These are phyloP conservation scores for Piper betle DNA, from an alignment of 164 flowering plant species.

Conservation along the genomic window DNA sequence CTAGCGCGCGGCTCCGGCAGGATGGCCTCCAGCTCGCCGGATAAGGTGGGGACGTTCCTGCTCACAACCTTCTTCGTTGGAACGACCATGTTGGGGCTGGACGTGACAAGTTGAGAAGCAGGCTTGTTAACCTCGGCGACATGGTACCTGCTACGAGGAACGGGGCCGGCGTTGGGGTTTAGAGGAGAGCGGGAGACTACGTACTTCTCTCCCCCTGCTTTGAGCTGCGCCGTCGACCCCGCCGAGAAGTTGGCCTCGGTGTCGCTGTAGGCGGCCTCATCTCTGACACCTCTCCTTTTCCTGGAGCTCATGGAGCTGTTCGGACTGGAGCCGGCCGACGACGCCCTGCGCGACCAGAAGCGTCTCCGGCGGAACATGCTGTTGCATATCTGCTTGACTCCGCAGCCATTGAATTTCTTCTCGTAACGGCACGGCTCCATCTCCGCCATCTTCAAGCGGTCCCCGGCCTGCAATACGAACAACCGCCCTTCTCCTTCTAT, in stretches of 20 bases:
- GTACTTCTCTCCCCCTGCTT: slow-evolving; percentile 1
- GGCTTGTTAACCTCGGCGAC: slow-evolving; percentile 13
- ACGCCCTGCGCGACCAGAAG: slow-evolving; percentile 15
- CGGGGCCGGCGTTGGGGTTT: background rate
- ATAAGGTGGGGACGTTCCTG: slow-evolving; percentile 34
- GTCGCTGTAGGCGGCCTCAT: slow-evolving; percentile 18
- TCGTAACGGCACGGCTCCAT: slow-evolving; percentile 28
- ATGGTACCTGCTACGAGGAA: slow-evolving; percentile 1
- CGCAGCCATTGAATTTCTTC: slow-evolving; percentile 71
- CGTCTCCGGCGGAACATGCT: slow-evolving; percentile 39
- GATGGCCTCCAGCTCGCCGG: slow-evolving; percentile 74
- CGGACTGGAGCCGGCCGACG: background rate
- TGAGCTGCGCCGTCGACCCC: background rate
- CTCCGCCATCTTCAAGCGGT: slow-evolving; percentile 5
- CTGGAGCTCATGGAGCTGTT: slow-evolving; percentile 19
- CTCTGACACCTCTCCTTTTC: slow-evolving; percentile 28
- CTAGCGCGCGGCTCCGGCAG: slow-evolving; percentile 42
- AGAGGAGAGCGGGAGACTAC: slow-evolving; percentile 1
- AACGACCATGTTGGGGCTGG: background rate
- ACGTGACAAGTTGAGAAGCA: slow-evolving; percentile 8
- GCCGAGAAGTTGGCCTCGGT: background rate
- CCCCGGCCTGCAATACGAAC: background rate
- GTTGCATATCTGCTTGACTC: slow-evolving; percentile 22
- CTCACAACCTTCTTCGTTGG: slow-evolving; percentile 20
- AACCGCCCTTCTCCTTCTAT: background rate